Conservation (phyloP, 176 grass and related monocot species). For the Ensete ventricosum region DNA sequence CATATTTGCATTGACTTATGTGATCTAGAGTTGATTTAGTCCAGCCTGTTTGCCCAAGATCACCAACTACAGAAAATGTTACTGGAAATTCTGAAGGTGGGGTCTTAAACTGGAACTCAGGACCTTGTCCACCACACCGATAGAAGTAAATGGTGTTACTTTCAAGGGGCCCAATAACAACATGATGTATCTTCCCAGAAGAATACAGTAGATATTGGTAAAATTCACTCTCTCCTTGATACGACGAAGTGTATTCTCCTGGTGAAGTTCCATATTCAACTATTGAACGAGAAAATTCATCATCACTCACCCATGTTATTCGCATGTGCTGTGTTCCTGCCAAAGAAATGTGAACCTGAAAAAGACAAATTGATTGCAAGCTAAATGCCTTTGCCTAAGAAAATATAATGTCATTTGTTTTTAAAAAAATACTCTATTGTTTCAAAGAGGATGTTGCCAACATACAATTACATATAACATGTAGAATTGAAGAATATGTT, state of each 20-base stretch:
- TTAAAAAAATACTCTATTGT: no score
- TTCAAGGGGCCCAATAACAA: constrained; percentile 71
- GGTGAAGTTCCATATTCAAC: constrained; percentile 76
- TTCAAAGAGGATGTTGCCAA: not conserved
- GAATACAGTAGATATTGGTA: constrained; percentile 77
- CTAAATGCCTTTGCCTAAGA: no score
- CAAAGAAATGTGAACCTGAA: constrained; percentile 90
- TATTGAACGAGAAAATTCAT: constrained; percentile 50
- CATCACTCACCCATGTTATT: constrained; percentile 65
- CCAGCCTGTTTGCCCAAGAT: constrained; percentile 92
- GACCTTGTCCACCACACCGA: constrained; percentile 56
- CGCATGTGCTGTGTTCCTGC: constrained; percentile 78
- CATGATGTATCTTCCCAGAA: constrained; percentile 86
- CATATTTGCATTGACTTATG: constrained; percentile 63
- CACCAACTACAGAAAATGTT: constrained; percentile 80
- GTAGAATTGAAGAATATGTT: no score
- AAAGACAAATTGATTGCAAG: constrained; percentile 5
- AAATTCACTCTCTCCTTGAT: constrained; percentile 68
- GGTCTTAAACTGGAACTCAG: constrained; percentile 70
- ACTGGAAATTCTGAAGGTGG: constrained; percentile 69
- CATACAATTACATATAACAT: not conserved
- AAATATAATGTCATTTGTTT: no score
- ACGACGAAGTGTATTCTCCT: constrained; percentile 39
- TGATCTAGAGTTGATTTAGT: constrained; percentile 67
- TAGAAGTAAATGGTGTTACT: constrained; percentile 65